These are phyloP conservation scores for Pseudogymnoascus pannorum DNA, from an alignment of 2,329 filamentous ascomycete genomes.

Conservation along the genomic window DNA sequence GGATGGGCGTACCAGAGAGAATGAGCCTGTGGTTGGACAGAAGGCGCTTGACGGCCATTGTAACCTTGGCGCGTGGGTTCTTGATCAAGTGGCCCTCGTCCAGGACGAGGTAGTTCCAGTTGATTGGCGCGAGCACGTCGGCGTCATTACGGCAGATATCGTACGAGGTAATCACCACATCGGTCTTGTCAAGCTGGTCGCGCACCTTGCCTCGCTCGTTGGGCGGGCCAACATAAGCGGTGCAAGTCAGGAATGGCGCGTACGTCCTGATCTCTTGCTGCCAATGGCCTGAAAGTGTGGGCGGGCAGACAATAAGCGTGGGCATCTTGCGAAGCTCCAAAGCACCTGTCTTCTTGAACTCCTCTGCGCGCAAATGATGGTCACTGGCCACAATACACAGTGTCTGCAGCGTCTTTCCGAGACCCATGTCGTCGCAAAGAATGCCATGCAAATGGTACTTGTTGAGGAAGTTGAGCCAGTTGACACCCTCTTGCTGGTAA, in stretches of 20 bases:
- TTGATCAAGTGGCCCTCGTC: constrained; percentile 98
- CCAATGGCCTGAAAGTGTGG: constrained; percentile 95
- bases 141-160: constrained; percentile 95
- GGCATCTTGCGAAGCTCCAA: constrained; percentile 73
- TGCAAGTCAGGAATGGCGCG: constrained; percentile 83
- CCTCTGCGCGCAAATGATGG: constrained; percentile 86
- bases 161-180: constrained; percentile 95
- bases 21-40: constrained; percentile 91
- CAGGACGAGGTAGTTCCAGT: constrained; percentile 95
- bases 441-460: constrained; percentile 97
- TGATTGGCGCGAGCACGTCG: constrained; percentile 74
- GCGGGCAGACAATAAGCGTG: constrained; percentile 91
- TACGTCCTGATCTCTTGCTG: constrained; percentile 96
- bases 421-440: constrained; percentile 97
- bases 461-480: constrained; percentile 97
- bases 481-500: constrained; percentile 97
- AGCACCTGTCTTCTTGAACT: constrained; percentile 75
- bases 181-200: constrained; percentile 64
- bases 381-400: constrained; percentile 97
- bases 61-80: constrained; percentile 95
- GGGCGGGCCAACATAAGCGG: constrained; percentile 87
- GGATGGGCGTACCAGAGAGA: constrained; percentile 91
- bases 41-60: constrained; percentile 82
- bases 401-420: constrained; percentile 95
- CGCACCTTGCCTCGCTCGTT: constrained; percentile 68